Evolutionary conservation across 441 rosid genomes (phyloP).

Genomic region (Erysimum cheiri): DNA sequence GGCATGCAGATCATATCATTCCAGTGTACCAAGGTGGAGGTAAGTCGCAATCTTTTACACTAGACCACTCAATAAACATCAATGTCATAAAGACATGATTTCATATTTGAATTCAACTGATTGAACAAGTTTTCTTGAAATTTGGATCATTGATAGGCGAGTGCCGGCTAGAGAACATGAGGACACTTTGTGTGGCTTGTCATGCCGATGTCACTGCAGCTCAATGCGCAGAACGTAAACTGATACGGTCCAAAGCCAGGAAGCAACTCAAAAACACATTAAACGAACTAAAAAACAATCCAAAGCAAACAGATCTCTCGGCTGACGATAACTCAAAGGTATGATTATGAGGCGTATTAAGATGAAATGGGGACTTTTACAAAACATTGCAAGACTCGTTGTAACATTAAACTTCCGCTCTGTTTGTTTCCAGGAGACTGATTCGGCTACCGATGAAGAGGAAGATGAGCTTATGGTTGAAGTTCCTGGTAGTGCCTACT

Average conservation of each 20-base stretch:
- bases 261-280: conserved; percentile 66
- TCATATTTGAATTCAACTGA: conserved; percentile 15
- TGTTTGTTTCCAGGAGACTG: conserved; percentile 47
- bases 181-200: conserved; percentile 95
- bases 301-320: conserved; percentile 30
- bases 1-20: conserved; percentile 96
- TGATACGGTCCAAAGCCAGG: conserved; percentile 62
- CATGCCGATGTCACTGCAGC: conserved; percentile 86
- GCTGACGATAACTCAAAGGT: conserved; percentile 53
- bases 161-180: conserved; percentile 94
- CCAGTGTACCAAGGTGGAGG: conserved; percentile 98
- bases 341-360: conserved; percentile 10
- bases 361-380: conserved; percentile 9
- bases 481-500: conserved; percentile 95
- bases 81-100: conserved; percentile 9
- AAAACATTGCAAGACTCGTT: not conserved
- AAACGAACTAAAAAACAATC: conserved; percentile 48
- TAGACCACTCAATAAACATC: conserved; percentile 12
- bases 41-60: conserved; percentile 35
- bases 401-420: not conserved
- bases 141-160: conserved; percentile 62
- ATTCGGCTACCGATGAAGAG: conserved; percentile 43
- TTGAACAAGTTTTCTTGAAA: conserved; percentile 7
- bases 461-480: conserved; percentile 76
- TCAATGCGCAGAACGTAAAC: conserved; percentile 72